Base-by-base conservation (phyloP, 805 yeast genomes). In the Debaryomyces prosopidis region DNA sequence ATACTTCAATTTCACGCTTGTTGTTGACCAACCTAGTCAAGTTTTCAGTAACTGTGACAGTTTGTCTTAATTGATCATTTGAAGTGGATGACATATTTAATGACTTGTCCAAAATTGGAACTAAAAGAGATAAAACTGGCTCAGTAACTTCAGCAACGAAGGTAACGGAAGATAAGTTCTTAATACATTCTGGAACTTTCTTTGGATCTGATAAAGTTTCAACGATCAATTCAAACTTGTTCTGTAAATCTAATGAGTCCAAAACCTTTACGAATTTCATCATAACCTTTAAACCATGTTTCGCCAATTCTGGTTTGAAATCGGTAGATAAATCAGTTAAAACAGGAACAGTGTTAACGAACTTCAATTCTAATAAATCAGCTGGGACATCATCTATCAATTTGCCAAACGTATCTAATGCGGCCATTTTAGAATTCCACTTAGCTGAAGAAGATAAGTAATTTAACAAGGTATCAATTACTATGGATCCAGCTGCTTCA, bases 131-230 rank as follows among this genome's bases (percentile, higher is more conserved):
- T 56, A 92, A 76, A 3, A 96, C 95, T 4, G 98, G 95, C 72
- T 91, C 98, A 12, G 97, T 94, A 51, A 92, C 99, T 73, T 94
- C 99, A 39, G 99, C 96, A 40, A 92, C 98, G 66, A 92, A 92
- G 0, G 99, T 94, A 44, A 92, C 97, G 34, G 95, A 87, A 2
- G 96, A 86, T 51, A 92, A 78, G 36, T 92, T 81, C 68, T 86
- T 88, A 66, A 92, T 88, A 68, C 96, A 90, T 48, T 80, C 85
- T 46, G 96, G 88, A 40, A 92, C 96, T 62, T 87, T 87, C 52
- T 77, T 76, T 45, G 98, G 98, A 62, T 92, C 87, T 39, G 95
- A 90, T 66, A 94, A 77, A 41, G 98, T 92, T 52, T 86, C 87
- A 33, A 89, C 87, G 63, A 92, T 89, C 48, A 72, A 57, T 52